These are phyloP conservation scores for Amanita muscaria DNA, from an alignment of 768 basidiomycete genomes.

Conservation along the genomic window DNA sequence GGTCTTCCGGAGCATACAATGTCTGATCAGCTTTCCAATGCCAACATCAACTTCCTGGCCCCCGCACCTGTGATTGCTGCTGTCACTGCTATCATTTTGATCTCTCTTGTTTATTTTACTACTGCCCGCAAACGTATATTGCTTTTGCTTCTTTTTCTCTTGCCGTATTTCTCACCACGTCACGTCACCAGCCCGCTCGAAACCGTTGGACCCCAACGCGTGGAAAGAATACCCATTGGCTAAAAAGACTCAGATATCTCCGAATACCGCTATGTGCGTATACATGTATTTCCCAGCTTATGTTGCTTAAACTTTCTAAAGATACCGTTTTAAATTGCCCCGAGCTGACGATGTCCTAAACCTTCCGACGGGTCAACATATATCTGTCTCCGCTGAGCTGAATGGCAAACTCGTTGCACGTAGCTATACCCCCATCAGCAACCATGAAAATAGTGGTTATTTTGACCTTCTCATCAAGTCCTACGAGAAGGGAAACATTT, in stretches of 20 bases:
- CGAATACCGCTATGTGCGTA: slow-evolving; percentile 86
- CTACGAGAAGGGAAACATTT: slow-evolving; percentile 97
- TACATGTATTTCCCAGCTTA: slow-evolving; percentile 1
- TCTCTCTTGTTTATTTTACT: slow-evolving; percentile 43
- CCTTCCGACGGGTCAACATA: slow-evolving; percentile 95
- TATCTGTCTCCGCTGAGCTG: slow-evolving; percentile 84
- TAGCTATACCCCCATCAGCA: slow-evolving; percentile 93
- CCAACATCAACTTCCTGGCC: slow-evolving; percentile 29
- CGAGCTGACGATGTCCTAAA: slow-evolving; percentile 71
- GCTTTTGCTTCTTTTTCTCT: slow-evolving; percentile 2
- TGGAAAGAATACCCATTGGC: slow-evolving; percentile 81
- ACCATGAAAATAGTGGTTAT: slow-evolving; percentile 85
- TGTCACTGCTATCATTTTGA: slow-evolving; percentile 40
- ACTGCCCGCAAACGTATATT: slow-evolving; percentile 22
- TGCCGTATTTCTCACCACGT: too few species aligned
- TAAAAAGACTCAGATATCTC: slow-evolving; percentile 78
- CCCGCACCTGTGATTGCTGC: slow-evolving; percentile 42
- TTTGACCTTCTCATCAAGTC: slow-evolving; percentile 98
- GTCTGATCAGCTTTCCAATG: slow-evolving; percentile 27
- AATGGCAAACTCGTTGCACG: slow-evolving; percentile 85
- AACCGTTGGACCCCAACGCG: slow-evolving; percentile 61
- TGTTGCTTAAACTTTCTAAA: slow-evolving; percentile 20
- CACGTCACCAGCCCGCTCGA: too few species aligned
- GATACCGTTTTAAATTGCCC: slow-evolving; percentile 89
- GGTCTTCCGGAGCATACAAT: slow-evolving; percentile 22